phyloP scores from a whole-genome alignment of 495 filamentous ascomycete species.

The Hapsidospora chrysogenum region DNA sequence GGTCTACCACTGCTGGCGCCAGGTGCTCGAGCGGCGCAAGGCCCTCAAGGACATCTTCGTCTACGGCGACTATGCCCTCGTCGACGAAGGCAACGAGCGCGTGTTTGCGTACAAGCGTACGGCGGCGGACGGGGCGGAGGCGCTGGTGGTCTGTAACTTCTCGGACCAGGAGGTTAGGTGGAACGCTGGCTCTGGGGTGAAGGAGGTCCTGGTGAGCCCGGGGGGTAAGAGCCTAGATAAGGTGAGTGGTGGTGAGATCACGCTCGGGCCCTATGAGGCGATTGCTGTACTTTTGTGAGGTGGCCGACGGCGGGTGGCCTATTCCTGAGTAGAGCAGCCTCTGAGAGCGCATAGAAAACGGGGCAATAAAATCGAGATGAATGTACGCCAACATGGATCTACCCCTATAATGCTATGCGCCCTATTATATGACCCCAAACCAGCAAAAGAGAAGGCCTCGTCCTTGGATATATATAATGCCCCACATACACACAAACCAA shows the following conservation, averaged over 20 bases:
- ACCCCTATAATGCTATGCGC: too few relatives aligned
- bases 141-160: slow-evolving; percentile 1
- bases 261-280: neutral
- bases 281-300: neutral
- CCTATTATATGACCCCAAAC: too few relatives aligned
- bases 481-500: too few relatives aligned
- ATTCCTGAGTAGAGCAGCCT: too few relatives aligned
- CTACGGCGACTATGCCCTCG: slow-evolving; percentile 36
- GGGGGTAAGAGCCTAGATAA: neutral
- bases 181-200: neutral
- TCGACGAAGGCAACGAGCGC: slow-evolving; percentile 7
- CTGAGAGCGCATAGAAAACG: too few relatives aligned
- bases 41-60: slow-evolving; percentile 38
- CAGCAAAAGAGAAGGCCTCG: too few relatives aligned
- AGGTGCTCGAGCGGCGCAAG: slow-evolving; percentile 23
- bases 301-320: too few relatives aligned
- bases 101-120: slow-evolving; percentile 11
- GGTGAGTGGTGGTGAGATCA: neutral
- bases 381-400: too few relatives aligned
- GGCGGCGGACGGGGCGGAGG: neutral
- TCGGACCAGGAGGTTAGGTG: neutral
- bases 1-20: slow-evolving; percentile 29
- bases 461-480: too few relatives aligned
- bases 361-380: too few relatives aligned
- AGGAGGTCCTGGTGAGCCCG: neutral